Evolutionary conservation across 805 yeast genomes (phyloP).

Genomic region (Candida coleopterorum): DNA sequence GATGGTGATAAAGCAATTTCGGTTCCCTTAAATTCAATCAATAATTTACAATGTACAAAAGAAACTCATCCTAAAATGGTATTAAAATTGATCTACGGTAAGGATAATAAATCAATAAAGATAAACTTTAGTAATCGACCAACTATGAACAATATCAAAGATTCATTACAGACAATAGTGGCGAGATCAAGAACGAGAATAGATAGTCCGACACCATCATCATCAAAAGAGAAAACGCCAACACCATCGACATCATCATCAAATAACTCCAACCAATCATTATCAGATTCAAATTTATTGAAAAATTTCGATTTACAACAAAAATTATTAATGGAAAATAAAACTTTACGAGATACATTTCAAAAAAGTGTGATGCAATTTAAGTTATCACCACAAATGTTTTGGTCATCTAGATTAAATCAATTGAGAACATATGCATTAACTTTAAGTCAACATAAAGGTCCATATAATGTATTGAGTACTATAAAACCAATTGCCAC

Average conservation of each 20-base stretch:
- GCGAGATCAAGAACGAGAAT: slow-evolving; percentile 56
- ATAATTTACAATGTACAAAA: slow-evolving; percentile 65
- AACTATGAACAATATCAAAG: slow-evolving; percentile 72
- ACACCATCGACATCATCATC: slow-evolving; percentile 10
- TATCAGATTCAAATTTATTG: slow-evolving; percentile 47
- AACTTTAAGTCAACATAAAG: slow-evolving; percentile 76
- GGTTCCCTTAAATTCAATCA: slow-evolving; percentile 31
- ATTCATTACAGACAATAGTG: slow-evolving; percentile 60
- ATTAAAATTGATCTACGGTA: slow-evolving; percentile 50
- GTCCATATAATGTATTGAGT: slow-evolving; percentile 90
- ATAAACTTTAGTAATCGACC: slow-evolving; percentile 68
- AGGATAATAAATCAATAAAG: slow-evolving; percentile 23
- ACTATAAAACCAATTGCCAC: slow-evolving; percentile 93
- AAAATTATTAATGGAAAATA: slow-evolving; percentile 63
- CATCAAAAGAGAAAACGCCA: slow-evolving; percentile 8
- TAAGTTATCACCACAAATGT: slow-evolving; percentile 73
- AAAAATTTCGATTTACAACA: slow-evolving; percentile 77
- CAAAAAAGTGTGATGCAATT: slow-evolving; percentile 81
- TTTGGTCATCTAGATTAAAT: slow-evolving; percentile 82
- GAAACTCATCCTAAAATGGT: slow-evolving; percentile 63
- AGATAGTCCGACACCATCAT: slow-evolving; percentile 11
- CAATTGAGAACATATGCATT: slow-evolving; percentile 81
- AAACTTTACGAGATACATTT: slow-evolving; percentile 65
- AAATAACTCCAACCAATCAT: too few species aligned
- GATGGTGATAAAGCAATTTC: slow-evolving; percentile 31